A percentile compares a stretch with the other conserved stretches of the same genome.
phyloP scores from a whole-genome alignment of 495 filamentous ascomycete species.

The Glonium stellatum region DNA sequence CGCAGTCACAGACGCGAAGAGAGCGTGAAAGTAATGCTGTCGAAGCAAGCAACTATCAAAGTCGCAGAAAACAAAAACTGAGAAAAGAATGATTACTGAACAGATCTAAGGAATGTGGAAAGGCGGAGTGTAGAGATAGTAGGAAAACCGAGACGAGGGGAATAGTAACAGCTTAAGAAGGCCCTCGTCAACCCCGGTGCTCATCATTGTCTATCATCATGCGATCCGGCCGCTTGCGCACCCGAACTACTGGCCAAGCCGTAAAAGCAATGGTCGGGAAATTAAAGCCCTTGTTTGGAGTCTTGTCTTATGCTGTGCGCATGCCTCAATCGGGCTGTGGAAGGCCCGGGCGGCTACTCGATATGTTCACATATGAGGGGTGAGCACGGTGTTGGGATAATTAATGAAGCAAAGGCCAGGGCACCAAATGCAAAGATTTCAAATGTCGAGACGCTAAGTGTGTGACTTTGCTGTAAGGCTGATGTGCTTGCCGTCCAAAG shows the following conservation, averaged over 20 bases:
- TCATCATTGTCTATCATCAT: not conserved
- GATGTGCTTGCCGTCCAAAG: not conserved
- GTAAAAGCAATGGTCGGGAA: not conserved
- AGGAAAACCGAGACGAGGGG: not conserved
- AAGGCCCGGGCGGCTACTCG: not conserved
- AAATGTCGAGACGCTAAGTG: conserved; percentile 5
- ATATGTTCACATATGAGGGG: not conserved
- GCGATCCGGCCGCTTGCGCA: not conserved
- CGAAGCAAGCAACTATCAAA: conserved; percentile 26
- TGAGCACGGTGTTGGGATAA: not conserved
- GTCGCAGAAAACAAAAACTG: conserved; percentile 16
- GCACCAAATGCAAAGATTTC: not conserved
- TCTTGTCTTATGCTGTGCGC: not conserved
- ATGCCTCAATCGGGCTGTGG: not conserved
- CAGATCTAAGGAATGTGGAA: conserved; percentile 12
- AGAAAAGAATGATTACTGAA: conserved; percentile 1
- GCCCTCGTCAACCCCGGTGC: not conserved
- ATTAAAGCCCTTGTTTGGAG: conserved; percentile 1
- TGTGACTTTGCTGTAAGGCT: conserved; percentile 6
- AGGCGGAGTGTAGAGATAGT: conserved; percentile 4
- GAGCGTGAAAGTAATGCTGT: conserved; percentile 8
- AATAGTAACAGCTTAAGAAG: conserved; percentile 6
- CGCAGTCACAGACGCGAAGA: conserved; percentile 23
- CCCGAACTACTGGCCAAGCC: conserved; percentile 1
- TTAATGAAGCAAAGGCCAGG: not conserved